Evolutionary conservation across 2,329 filamentous ascomycete species (phyloP).

Genomic region (Penicillium janthinellum): DNA sequence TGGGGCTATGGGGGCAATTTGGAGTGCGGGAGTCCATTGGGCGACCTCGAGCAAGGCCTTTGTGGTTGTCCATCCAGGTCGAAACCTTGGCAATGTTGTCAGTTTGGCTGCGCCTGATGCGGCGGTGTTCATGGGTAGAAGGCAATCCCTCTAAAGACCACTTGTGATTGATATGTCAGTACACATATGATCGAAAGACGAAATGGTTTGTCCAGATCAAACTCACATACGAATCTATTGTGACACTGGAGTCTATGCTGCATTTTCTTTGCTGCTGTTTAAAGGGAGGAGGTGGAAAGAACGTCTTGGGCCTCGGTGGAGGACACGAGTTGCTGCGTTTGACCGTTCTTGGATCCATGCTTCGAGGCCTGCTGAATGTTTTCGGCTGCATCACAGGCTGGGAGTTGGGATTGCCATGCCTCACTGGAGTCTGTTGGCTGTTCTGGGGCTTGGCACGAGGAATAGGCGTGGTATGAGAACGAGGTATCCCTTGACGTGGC

Average conservation of each 20-base stretch:
- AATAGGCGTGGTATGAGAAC: background rate
- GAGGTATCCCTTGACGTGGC: background rate
- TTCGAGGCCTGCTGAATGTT: background rate
- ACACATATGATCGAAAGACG: too few species aligned
- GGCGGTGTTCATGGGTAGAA: background rate
- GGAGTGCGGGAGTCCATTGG: background rate
- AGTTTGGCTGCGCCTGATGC: background rate
- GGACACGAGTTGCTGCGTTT: background rate
- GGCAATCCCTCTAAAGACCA: background rate
- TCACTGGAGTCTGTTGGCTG: background rate
- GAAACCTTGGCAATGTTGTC: background rate
- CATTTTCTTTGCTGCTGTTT: background rate
- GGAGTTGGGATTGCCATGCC: background rate
- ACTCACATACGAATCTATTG: background rate
- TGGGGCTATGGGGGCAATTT: too few species aligned
- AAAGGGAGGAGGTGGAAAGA: background rate
- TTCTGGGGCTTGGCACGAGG: background rate
- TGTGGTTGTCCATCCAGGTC: background rate
- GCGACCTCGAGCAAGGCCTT: background rate
- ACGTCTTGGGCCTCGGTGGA: background rate
- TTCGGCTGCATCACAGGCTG: too few species aligned
- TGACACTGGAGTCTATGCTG: background rate
- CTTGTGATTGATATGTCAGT: background rate
- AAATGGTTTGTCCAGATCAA: background rate
- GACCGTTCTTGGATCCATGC: background rate